Percentiles rank a stretch among this genome's conserved stretches.
phyloP scores from a whole-genome alignment of 2,329 filamentous ascomycete species.

The Beauveria brongniartii region DNA sequence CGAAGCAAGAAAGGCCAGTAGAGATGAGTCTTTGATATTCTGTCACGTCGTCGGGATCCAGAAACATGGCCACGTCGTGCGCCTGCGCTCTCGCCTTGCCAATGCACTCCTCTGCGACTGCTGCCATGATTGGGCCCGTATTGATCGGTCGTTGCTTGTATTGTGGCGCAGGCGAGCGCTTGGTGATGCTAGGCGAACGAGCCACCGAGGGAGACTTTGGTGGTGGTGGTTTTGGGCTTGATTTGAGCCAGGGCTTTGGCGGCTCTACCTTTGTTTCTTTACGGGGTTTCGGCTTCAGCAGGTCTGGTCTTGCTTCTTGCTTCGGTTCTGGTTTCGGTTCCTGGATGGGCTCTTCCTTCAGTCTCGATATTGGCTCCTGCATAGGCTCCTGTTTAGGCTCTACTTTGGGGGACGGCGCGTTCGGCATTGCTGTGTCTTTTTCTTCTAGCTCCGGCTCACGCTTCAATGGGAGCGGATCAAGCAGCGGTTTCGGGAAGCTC shows the following conservation, averaged over 20 bases:
- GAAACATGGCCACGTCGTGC: constrained; percentile 34
- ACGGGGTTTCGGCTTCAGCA: constrained; percentile 11
- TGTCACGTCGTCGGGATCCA: constrained; percentile 39
- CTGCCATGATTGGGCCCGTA: constrained; percentile 53
- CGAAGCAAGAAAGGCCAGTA: constrained; percentile 64
- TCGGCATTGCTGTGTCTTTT: constrained; percentile 12
- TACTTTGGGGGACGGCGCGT: constrained; percentile 10
- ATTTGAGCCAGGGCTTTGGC: constrained; percentile 24
- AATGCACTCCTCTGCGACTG: constrained; percentile 71
- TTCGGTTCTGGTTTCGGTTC: constrained; percentile 8
- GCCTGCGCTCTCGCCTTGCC: constrained; percentile 52
- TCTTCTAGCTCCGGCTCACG: constrained; percentile 8
- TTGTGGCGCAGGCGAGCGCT: constrained; percentile 33
- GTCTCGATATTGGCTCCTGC: constrained; percentile 12
- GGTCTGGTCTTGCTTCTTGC: background rate
- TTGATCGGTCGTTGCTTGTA: constrained; percentile 37
- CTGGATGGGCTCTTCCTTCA: background rate
- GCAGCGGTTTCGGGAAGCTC: background rate
- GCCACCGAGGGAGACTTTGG: constrained; percentile 33
- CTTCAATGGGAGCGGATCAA: background rate
- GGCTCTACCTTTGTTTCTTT: constrained; percentile 16
- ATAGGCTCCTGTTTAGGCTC: constrained; percentile 12
- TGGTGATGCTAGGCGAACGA: constrained; percentile 32
- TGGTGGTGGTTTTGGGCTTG: constrained; percentile 31
- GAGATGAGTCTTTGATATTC: constrained; percentile 66